Percentiles rank a stretch among this genome's conserved stretches.
Conservation (phyloP, 805 yeast species). For the Cyberlindnera maclurae region DNA sequence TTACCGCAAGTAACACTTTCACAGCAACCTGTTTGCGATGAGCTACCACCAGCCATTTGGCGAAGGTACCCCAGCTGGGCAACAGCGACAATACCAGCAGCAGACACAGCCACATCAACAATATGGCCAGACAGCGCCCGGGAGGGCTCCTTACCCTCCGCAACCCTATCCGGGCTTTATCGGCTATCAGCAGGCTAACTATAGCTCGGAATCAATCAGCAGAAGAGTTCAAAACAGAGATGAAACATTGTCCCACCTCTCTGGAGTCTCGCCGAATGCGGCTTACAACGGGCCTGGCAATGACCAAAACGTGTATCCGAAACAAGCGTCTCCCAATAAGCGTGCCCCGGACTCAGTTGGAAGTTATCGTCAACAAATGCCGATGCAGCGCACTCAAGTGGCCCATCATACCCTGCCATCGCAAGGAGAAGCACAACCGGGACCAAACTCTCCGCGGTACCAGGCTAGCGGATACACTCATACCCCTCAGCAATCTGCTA, state of each 20-base stretch:
- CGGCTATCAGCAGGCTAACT: slow-evolving; percentile 6
- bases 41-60: background rate
- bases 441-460: no score
- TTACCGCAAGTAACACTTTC: no score
- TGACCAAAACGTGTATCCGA: no score
- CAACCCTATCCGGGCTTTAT: slow-evolving; percentile 13
- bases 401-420: no score
- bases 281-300: no score
- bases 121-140: background rate
- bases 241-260: slow-evolving; percentile 4
- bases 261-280: background rate
- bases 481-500: no score
- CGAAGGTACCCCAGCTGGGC: background rate
- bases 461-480: no score
- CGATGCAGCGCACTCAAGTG: no score
- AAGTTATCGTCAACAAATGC: no score
- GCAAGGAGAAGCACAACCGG: no score
- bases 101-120: background rate
- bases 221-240: slow-evolving; percentile 9
- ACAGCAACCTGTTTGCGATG: background rate
- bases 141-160: slow-evolving; percentile 11
- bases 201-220: slow-evolving; percentile 13
- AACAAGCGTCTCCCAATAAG: no score
- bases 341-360: no score
- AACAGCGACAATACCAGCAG: background rate